Evolutionary conservation across 495 filamentous ascomycete genomes (phyloP), one percentile per base, ranked within the genome.

Genomic region (Lophium mytilinum): DNA sequence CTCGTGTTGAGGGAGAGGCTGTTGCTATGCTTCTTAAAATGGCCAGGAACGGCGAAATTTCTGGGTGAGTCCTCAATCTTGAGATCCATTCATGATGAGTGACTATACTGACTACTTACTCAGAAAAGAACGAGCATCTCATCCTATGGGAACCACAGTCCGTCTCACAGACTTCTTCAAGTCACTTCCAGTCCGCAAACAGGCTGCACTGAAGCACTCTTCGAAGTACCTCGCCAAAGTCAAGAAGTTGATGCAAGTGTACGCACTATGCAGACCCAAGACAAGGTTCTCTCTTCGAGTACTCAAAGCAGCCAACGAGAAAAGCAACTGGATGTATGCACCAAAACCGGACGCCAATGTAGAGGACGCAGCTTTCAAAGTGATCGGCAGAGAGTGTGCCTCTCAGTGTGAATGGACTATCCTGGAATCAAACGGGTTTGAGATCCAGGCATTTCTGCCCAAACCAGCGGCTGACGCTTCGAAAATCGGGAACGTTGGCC

Each of bases 91-190:
- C 17, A 65, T 14, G 12, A 40, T 42, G 6, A 9, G n/a, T 15
- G 0, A 12, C n/a, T 36, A 12, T 46, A 58, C 37, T 35, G 11
- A 57, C 10, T 14, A 11, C 14, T 4, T 37, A 30, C 48, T n/a
- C n/a, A 68, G 67, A 19, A 70, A 72, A 18, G 74, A 76, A 39
- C 73, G 66, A 55, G 70, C 68, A 10, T 82, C 85, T 11, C 82
- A 86, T 58, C 86, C 89, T 0, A 73, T 88, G 1, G 93, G 93
- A 1, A 96, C 90, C 1, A 90, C 85, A 30, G 77, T 98, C 24
- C 76, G 75, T 50, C 75, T 92, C 17, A 74, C 69, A 3, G 76
- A 83, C 21, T 80, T 96, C 55, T 83, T 95, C 60, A 80, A 81
- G 42, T 67, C 71, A 19, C 69, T 89, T 6, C 91, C 92, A 8